Evolutionary conservation across 2,329 filamentous ascomycete genomes (phyloP), one percentile per base, ranked within the genome.

Genomic region (Colletotrichum eleusines): DNA sequence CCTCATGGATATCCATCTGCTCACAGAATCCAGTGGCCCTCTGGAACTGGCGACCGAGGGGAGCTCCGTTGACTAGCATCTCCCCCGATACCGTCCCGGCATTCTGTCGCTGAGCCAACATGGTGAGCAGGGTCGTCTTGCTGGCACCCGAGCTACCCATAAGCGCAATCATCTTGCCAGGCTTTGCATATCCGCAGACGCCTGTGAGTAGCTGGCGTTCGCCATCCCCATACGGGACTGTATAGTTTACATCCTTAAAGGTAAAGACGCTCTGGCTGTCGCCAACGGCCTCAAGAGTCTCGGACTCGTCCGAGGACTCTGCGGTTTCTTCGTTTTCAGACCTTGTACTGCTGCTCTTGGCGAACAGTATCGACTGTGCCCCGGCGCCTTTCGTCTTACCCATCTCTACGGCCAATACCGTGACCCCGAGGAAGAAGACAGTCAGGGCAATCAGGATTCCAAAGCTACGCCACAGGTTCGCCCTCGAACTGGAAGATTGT

Each of bases 81-180:
- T 89, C 84, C 57, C 91, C 91, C 63, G 84, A 92, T 87, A 14
- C 91, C 85, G 66, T 91, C 90, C 72, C 69, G 66, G 84, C 12
- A n/a, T 84, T 90, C 77, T 94, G 91, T 3, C 93, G 88, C 76
- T 95, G 92, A 0, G 92, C 90, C 0, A 89, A 78, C 0, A 92
- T 94, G 79, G 96, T 94, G n/a, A 97, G 84, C 0, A 97, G 83
- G 0, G 94, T 96, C 0, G 93, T 95, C 81, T 97, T 97, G 16
- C 94, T 94, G 9, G 94, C 93, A 53, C 92, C 93, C 5, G 89
- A 93, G 2, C 92, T 92, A 64, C 94, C 94, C 85, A 96, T 93
- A 1, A 97, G 83, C 0, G 94, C 94, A 53, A 94, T 90, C 87
- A 97, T 90, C 26, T 92, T 81, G 26, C 94, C 93, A 1, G 94